Conservation (phyloP, 1,139 yeast species). For the Scheffersomyces lignicola region DNA sequence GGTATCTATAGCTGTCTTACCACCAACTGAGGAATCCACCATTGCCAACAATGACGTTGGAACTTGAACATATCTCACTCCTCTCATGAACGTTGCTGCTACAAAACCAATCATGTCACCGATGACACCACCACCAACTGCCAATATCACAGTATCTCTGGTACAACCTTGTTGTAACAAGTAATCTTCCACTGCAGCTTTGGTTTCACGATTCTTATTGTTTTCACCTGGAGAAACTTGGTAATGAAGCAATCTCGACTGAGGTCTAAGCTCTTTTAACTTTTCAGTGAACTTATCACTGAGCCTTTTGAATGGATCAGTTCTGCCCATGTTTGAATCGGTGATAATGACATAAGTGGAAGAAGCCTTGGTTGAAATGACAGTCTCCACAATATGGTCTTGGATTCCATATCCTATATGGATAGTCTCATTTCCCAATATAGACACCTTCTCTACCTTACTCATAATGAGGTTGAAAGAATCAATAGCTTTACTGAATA, state of each 20-base stretch:
- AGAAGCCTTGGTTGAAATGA: slow-evolving; percentile 62
- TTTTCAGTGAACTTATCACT: slow-evolving; percentile 31
- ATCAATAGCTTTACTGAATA: not conserved
- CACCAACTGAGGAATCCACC: slow-evolving; percentile 99
- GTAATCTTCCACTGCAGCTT: slow-evolving; percentile 92
- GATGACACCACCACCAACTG: slow-evolving; percentile 98
- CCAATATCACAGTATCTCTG: slow-evolving; percentile 90
- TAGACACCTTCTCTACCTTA: slow-evolving; percentile 55
- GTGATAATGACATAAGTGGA: slow-evolving; percentile 92
- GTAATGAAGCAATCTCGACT: slow-evolving; percentile 69
- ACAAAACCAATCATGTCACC: slow-evolving; percentile 99
- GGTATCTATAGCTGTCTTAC: slow-evolving; percentile 98
- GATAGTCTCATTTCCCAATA: slow-evolving; percentile 81
- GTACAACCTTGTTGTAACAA: slow-evolving; percentile 87
- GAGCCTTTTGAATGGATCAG: slow-evolving; percentile 56
- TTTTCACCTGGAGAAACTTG: slow-evolving; percentile 92
- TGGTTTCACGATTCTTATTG: slow-evolving; percentile 82
- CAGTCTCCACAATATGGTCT: slow-evolving; percentile 71
- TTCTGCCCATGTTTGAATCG: slow-evolving; percentile 75
- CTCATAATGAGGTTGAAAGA: too few species aligned
- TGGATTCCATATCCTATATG: slow-evolving; percentile 88
- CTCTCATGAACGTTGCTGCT: slow-evolving; percentile 99
- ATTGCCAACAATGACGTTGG: slow-evolving; percentile 93
- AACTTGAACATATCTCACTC: slow-evolving; percentile 89
- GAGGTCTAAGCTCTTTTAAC: slow-evolving; percentile 33